phyloP scores from a whole-genome alignment of 176 grass and related monocot species.

The Tillandsia fasciculata region DNA sequence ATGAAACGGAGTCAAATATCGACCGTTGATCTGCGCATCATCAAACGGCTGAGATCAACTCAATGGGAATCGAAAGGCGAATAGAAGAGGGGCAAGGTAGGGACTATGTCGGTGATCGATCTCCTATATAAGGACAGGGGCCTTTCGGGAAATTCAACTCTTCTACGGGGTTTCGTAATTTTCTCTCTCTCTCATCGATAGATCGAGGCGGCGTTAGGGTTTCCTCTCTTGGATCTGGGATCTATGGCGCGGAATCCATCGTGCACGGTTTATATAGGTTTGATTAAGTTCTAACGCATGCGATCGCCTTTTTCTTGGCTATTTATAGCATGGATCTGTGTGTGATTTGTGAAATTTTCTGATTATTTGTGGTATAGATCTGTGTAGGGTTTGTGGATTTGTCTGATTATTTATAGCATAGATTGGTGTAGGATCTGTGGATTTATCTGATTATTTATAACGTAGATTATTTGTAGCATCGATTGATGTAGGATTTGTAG shows the following conservation, averaged over 20 bases:
- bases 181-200: neutral
- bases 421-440: no score
- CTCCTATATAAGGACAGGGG: neutral
- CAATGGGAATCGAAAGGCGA: no score
- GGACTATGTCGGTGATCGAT: neutral
- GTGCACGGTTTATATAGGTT: conserved; percentile 73
- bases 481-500: no score
- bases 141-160: neutral
- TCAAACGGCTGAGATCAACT: neutral
- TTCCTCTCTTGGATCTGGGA: conserved; percentile 17
- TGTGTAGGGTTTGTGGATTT: neutral
- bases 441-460: no score
- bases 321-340: neutral
- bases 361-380: conserved; percentile 3
- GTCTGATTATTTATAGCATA: no score
- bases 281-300: conserved; percentile 5
- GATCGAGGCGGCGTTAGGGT: neutral
- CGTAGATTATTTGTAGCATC: no score
- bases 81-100: neutral
- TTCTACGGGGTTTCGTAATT: neutral
- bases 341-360: neutral
- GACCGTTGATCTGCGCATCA: neutral
- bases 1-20: neutral
- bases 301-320: neutral
- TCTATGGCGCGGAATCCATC: conserved; percentile 60